Conservation (phyloP, 768 basidiomycete species). For the Strobilomyces echinocephalus region DNA sequence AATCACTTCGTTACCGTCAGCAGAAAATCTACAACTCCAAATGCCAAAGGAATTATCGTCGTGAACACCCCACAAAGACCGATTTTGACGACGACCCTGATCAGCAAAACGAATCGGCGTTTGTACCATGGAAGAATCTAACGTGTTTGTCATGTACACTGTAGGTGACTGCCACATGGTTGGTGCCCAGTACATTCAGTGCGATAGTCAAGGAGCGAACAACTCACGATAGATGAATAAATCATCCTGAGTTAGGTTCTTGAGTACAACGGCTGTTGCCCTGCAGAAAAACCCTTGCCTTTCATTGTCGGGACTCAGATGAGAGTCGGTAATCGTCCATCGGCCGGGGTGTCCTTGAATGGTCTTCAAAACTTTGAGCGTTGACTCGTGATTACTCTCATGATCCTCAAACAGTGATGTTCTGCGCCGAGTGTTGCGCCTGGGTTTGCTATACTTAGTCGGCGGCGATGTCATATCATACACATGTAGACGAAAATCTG, state of each 20-base stretch:
- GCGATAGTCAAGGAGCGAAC: neutral
- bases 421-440: constrained; percentile 14
- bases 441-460: constrained; percentile 16
- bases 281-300: constrained; percentile 48
- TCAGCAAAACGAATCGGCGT: constrained; percentile 59
- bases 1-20: constrained; percentile 92
- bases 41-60: constrained; percentile 61
- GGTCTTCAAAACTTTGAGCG: constrained; percentile 51
- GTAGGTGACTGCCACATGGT: constrained; percentile 51
- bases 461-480: constrained; percentile 68
- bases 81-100: constrained; percentile 34
- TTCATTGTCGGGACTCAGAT: constrained; percentile 85
- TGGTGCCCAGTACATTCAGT: constrained; percentile 1
- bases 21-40: constrained; percentile 94
- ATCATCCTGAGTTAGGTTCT: constrained; percentile 58
- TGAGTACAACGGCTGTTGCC: constrained; percentile 37
- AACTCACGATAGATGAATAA: constrained; percentile 77
- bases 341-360: constrained; percentile 72
- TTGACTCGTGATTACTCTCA: constrained; percentile 43
- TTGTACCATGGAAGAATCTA: constrained; percentile 57
- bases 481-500: constrained; percentile 85
- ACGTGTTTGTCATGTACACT: constrained; percentile 69
- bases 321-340: constrained; percentile 96
- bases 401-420: constrained; percentile 21
- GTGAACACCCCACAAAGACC: constrained; percentile 29